A percentile compares a stretch with the other conserved stretches of the same genome.
Conservation (phyloP, 2,329 filamentous ascomycete species). For the Penicillium sp. region DNA sequence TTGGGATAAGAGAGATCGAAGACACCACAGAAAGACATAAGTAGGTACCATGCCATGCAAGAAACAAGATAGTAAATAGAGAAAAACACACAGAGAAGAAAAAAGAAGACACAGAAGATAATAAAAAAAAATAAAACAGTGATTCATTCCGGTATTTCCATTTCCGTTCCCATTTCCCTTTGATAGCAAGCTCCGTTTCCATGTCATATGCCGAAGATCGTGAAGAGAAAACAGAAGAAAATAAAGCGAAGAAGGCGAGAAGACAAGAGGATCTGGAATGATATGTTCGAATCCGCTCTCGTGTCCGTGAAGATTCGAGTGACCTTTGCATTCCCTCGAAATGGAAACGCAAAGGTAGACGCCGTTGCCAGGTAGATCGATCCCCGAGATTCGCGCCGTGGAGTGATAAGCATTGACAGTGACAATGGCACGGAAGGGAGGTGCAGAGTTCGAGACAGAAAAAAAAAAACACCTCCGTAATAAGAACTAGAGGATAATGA, state of each 20-base stretch:
- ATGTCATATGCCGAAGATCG: constrained; percentile 29
- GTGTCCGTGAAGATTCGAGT: neutral
- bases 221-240: constrained; percentile 12
- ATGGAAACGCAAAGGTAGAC: constrained; percentile 18
- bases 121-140: constrained; percentile 11
- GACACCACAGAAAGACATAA: constrained; percentile 24
- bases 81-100: constrained; percentile 8
- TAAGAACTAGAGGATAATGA: constrained; percentile 25
- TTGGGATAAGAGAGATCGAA: constrained; percentile 22
- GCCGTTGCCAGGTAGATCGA: constrained; percentile 21
- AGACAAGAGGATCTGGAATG: neutral
- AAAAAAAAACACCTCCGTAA: constrained; percentile 15
- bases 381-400: constrained; percentile 9
- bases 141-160: constrained; percentile 26
- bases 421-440: constrained; percentile 11
- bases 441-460: constrained; percentile 4
- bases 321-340: neutral
- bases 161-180: constrained; percentile 16
- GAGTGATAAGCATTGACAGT: constrained; percentile 22
- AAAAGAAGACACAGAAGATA: constrained; percentile 5
- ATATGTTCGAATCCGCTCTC: constrained; percentile 7
- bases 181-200: constrained; percentile 14
- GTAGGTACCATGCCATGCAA: constrained; percentile 30
- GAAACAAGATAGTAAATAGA: constrained; percentile 13
- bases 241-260: constrained; percentile 15